A percentile compares a stretch with the other conserved stretches of the same genome.
Conservation (phyloP, 371 early-diverging fungal species). For the Mortierella sp. region DNA sequence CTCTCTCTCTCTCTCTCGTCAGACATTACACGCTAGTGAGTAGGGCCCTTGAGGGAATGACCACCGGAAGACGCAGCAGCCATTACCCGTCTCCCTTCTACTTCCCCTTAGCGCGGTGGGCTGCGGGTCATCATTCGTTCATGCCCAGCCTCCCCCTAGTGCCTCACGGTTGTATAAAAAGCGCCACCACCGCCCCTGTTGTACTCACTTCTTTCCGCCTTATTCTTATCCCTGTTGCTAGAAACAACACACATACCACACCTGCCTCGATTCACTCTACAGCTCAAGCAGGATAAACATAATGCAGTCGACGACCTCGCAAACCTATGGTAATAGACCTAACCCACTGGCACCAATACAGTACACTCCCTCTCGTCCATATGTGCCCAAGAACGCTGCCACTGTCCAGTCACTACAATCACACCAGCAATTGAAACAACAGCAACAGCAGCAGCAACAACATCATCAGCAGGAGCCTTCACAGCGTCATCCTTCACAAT, state of each 20-base stretch:
- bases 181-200: neutral
- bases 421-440: neutral
- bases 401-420: neutral
- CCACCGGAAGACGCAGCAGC: conserved; percentile 5
- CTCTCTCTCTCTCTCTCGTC: neutral
- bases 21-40: neutral
- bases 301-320: conserved; percentile 8
- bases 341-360: conserved; percentile 25
- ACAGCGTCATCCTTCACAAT: neutral
- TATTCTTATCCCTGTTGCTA: neutral
- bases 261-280: neutral
- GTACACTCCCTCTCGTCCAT: conserved; percentile 19
- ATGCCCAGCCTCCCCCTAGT: neutral
- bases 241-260: neutral
- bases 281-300: neutral
- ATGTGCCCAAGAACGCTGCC: neutral
- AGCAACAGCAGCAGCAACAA: neutral
- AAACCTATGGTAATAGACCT: conserved; percentile 5
- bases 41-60: conserved; percentile 1
- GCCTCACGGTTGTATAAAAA: neutral
- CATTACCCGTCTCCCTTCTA: neutral
- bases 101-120: neutral
- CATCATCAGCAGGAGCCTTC: neutral
- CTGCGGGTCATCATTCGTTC: conserved; percentile 9
- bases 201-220: neutral